Evolutionary conservation across 305 asterid species (phyloP).

Genomic region (Solanum chacoense): DNA sequence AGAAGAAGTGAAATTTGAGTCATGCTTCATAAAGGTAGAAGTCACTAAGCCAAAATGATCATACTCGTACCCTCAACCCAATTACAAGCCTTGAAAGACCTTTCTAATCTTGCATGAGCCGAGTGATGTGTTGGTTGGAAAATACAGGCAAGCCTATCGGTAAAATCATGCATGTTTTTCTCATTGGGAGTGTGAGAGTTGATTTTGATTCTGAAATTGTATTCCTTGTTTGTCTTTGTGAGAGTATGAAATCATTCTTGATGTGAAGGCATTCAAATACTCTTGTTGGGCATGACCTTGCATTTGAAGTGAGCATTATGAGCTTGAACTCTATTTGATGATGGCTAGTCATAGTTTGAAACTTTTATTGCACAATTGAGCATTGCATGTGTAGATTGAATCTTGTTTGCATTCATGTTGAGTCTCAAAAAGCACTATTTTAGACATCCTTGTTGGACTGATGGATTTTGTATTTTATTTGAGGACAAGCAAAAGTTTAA

Average conservation of each 20-base stretch:
- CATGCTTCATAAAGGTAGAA: background rate
- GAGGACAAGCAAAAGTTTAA: background rate
- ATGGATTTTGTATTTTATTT: background rate
- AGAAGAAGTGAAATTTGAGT: background rate
- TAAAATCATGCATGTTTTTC: background rate
- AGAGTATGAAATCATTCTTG: background rate
- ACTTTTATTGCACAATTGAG: background rate
- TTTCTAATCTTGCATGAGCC: no score
- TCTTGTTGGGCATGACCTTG: background rate
- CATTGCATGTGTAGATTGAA: background rate
- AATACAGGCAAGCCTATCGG: no score
- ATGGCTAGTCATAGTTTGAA: background rate
- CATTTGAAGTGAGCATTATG: background rate
- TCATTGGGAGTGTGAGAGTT: background rate
- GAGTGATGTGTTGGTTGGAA: no score
- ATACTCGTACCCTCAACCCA: no score
- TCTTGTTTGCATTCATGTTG: background rate
- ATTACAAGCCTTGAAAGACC: no score
- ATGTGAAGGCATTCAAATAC: background rate
- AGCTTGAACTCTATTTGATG: background rate
- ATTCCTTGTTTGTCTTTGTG: no score
- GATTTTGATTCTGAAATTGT: background rate
- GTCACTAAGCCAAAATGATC: background rate
- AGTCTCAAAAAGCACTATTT: background rate
- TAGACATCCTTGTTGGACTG: background rate